Percentiles rank a stretch among this genome's conserved stretches.
Conservation (phyloP, 2,329 filamentous ascomycete species). For the Colletotrichum godetiae region DNA sequence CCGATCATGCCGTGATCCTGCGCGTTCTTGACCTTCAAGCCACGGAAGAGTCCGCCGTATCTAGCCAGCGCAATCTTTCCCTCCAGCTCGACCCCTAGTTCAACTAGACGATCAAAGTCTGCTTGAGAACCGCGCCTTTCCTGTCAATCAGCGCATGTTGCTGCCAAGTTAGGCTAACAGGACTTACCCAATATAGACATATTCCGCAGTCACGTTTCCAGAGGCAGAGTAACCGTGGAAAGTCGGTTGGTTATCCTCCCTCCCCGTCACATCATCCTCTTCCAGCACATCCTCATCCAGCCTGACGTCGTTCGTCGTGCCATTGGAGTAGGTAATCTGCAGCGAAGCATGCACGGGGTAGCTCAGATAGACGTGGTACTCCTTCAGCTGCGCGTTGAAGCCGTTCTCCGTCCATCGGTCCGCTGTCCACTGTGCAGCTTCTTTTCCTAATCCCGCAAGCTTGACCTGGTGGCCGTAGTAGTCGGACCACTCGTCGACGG, state of each 20-base stretch:
- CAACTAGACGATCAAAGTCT: slow-evolving; percentile 78
- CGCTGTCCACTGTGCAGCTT: slow-evolving; percentile 51
- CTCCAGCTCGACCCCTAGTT: slow-evolving; percentile 74
- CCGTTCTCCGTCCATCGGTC: slow-evolving; percentile 51
- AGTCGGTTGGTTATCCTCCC: slow-evolving; percentile 76
- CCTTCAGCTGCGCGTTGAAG: slow-evolving; percentile 47
- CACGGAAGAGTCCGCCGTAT: slow-evolving; percentile 83
- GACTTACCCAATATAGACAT: slow-evolving; percentile 77
- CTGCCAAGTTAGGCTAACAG: too few relatives aligned
- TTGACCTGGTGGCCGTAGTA: slow-evolving; percentile 54
- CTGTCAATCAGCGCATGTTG: background rate
- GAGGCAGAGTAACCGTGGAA: slow-evolving; percentile 87
- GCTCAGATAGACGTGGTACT: slow-evolving; percentile 70
- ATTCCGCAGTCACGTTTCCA: slow-evolving; percentile 80
- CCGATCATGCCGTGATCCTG: slow-evolving; percentile 82
- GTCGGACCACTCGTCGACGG: slow-evolving; percentile 50
- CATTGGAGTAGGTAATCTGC: slow-evolving; percentile 48
- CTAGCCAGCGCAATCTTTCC: slow-evolving; percentile 84
- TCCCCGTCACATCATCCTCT: slow-evolving; percentile 79
- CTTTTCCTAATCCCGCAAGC: slow-evolving; percentile 49
- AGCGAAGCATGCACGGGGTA: slow-evolving; percentile 70
- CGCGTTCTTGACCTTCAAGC: slow-evolving; percentile 85
- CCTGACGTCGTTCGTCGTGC: slow-evolving; percentile 70
- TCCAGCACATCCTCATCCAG: slow-evolving; percentile 79
- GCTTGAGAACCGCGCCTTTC: slow-evolving; percentile 70